Conservation (phyloP, 2,329 filamentous ascomycete genomes). For the Colletotrichum destructivum region DNA sequence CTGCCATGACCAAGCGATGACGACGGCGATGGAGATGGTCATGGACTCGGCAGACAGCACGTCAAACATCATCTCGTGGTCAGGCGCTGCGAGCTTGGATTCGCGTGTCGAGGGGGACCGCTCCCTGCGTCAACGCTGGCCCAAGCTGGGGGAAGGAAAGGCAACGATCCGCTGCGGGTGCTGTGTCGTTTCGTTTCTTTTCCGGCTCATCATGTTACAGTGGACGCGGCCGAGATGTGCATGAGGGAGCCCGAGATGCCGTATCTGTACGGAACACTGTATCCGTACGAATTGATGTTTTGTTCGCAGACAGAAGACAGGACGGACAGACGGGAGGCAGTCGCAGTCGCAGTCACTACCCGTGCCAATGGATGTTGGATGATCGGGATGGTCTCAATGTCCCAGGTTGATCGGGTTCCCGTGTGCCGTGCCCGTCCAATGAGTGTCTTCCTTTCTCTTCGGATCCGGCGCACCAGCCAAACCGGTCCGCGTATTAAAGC, state of each 20-base stretch:
- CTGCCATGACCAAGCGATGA: slow-evolving; percentile 6
- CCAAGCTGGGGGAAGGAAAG: slow-evolving; percentile 9
- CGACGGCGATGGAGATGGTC: slow-evolving; percentile 4
- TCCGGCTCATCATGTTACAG: neutral
- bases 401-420: neutral
- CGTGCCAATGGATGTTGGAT: too few relatives aligned
- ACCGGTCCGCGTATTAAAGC: slow-evolving; percentile 8
- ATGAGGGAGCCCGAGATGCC: neutral
- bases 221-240: neutral
- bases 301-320: neutral
- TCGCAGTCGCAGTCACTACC: too few relatives aligned
- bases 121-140: slow-evolving; percentile 37
- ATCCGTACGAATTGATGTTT: too few relatives aligned
- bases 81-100: slow-evolving; percentile 12
- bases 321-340: neutral
- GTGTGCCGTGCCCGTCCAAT: slow-evolving; percentile 4
- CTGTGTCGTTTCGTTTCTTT: slow-evolving; percentile 17
- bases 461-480: slow-evolving; percentile 21
- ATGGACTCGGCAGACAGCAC: neutral
- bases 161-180: slow-evolving; percentile 8
- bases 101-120: slow-evolving; percentile 17
- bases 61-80: neutral
- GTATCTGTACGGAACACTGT: too few relatives aligned
- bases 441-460: slow-evolving; percentile 8
- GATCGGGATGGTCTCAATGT: neutral